phyloP scores from a whole-genome alignment of 306 rosid genomes.

The Cucumis melo region DNA sequence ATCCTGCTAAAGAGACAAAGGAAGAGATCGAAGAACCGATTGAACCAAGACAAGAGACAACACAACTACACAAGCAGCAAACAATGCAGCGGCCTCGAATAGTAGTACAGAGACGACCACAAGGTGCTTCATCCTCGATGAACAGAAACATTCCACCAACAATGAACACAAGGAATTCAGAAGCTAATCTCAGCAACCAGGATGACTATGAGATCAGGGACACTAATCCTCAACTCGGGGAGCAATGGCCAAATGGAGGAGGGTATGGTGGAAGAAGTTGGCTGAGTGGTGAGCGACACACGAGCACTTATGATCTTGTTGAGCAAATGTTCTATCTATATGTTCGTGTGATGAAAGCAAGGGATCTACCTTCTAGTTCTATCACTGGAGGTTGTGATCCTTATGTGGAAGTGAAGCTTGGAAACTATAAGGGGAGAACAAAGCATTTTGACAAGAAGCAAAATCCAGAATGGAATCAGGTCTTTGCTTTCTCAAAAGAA shows the following conservation, averaged over 20 bases:
- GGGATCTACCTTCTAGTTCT: slow-evolving; percentile 52
- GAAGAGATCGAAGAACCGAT: slow-evolving; percentile 14
- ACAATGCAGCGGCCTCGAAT: slow-evolving; percentile 29
- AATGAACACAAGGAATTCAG: slow-evolving; percentile 19
- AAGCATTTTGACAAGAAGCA: slow-evolving; percentile 55
- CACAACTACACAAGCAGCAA: slow-evolving; percentile 31
- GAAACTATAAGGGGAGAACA: slow-evolving; percentile 85
- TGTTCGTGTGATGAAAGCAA: slow-evolving; percentile 68
- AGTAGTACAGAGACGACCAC: slow-evolving; percentile 37
- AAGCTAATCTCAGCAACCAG: slow-evolving; percentile 23
- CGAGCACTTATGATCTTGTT: slow-evolving; percentile 78
- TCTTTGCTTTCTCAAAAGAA: slow-evolving; percentile 84
- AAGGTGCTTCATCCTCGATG: slow-evolving; percentile 34
- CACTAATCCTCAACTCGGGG: slow-evolving; percentile 73
- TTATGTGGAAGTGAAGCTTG: slow-evolving; percentile 78
- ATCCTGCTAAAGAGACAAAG: slow-evolving; percentile 14
- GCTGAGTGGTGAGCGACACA: slow-evolving; percentile 53
- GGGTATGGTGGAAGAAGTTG: slow-evolving; percentile 52
- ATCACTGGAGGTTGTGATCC: slow-evolving; percentile 74
- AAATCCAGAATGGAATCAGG: slow-evolving; percentile 95
- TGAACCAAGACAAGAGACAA: neutral
- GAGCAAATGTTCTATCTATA: slow-evolving; percentile 79
- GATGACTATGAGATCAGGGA: slow-evolving; percentile 50
- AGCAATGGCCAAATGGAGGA: slow-evolving; percentile 59
- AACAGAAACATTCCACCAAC: slow-evolving; percentile 11